Conservation (phyloP, 1,139 yeast species). For the Suhomyces bokatorum region DNA sequence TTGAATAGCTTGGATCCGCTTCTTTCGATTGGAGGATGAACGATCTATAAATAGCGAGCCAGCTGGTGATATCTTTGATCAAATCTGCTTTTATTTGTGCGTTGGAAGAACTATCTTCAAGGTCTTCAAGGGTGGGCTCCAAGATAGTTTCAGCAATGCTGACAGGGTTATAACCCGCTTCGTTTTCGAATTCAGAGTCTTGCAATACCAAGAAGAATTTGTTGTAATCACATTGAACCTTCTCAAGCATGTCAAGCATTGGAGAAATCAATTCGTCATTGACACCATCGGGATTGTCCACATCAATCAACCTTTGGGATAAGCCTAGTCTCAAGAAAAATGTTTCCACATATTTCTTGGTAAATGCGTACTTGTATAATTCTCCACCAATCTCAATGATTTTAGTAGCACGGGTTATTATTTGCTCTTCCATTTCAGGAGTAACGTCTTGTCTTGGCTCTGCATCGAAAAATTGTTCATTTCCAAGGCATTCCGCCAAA, state of each 20-base stretch:
- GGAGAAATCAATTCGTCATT: conserved; percentile 58
- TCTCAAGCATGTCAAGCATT: conserved; percentile 60
- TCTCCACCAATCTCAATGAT: conserved; percentile 66
- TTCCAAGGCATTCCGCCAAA: conserved; percentile 78
- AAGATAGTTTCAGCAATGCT: conserved; percentile 35
- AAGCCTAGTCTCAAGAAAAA: conserved; percentile 74
- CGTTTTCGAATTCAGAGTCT: conserved; percentile 26
- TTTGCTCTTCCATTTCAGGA: conserved; percentile 50
- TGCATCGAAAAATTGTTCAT: conserved; percentile 48
- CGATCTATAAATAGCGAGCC: conserved; percentile 42
- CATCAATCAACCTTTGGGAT: conserved; percentile 35
- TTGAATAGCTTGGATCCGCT: conserved; percentile 29
- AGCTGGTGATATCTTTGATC: conserved; percentile 30
- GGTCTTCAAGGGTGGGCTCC: conserved; percentile 25
- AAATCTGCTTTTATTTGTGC: conserved; percentile 32
- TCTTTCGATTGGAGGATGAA: conserved; percentile 35
- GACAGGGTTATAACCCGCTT: conserved; percentile 15
- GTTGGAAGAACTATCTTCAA: conserved; percentile 20
- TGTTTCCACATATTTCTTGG: conserved; percentile 57
- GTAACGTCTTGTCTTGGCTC: conserved; percentile 35
- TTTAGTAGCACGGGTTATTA: conserved; percentile 63
- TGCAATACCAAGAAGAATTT: conserved; percentile 71
- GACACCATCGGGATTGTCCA: conserved; percentile 32
- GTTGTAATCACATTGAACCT: conserved; percentile 74
- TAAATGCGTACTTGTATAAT: conserved; percentile 63